phyloP scores from a whole-genome alignment of 108 stramenopile species.

The Thalassiosira profunda region DNA sequence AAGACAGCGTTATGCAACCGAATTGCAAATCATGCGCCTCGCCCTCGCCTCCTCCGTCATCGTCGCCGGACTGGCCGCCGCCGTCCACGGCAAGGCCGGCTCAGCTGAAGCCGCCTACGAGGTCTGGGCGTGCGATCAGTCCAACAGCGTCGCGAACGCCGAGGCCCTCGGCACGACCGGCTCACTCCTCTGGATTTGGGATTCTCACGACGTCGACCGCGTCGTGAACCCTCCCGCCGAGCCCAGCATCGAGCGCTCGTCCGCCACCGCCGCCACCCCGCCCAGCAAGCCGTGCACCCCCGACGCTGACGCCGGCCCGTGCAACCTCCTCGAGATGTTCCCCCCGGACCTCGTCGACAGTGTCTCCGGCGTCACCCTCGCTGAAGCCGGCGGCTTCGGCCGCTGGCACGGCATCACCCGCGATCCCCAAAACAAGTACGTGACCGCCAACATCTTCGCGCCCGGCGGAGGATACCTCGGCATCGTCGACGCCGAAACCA shows the following conservation, averaged over 20 bases:
- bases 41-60: no score
- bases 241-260: background rate
- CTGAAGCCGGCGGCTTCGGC: constrained; percentile 22
- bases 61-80: no score
- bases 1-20: no score
- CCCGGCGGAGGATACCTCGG: constrained; percentile 27
- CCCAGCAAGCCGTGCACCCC: constrained; percentile 28
- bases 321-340: constrained; percentile 34
- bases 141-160: constrained; percentile 20
- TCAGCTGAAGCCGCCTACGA: no score
- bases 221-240: no score
- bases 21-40: no score
- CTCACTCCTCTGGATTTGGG: constrained; percentile 34
- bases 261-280: background rate
- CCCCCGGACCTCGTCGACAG: constrained; percentile 12
- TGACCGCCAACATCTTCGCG: constrained; percentile 37
- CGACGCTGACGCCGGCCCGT: constrained; percentile 9
- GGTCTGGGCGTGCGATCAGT: constrained; percentile 46
- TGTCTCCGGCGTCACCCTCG: background rate
- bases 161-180: constrained; percentile 11
- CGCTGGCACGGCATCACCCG: constrained; percentile 28
- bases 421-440: constrained; percentile 29
- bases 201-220: no score
- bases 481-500: constrained; percentile 25
- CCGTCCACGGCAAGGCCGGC: no score